phyloP scores from a whole-genome alignment of 2,329 filamentous ascomycete species.

The Alternaria dauci region DNA sequence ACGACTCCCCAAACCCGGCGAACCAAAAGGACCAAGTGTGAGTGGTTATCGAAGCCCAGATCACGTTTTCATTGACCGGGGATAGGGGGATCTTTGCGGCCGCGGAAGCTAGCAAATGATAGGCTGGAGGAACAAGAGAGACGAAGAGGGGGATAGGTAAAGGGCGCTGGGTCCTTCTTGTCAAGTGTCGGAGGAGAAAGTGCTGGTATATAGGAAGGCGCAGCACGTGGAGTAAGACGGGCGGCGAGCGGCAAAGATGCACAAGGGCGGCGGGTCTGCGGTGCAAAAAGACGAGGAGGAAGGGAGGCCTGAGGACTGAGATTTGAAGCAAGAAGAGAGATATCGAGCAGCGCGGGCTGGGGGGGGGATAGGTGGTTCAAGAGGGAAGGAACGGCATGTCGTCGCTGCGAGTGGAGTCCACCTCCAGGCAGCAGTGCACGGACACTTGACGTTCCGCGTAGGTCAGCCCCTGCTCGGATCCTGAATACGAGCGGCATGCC shows the following conservation, averaged over 20 bases:
- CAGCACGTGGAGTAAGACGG: constrained; percentile 42
- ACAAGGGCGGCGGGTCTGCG: constrained; percentile 35
- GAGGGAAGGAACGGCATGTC: constrained; percentile 25
- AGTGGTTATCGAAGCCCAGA: constrained; percentile 29
- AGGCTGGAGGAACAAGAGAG: constrained; percentile 19
- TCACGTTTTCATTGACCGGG: constrained; percentile 40
- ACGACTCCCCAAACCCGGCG: constrained; percentile 36
- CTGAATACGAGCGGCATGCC: constrained; percentile 21
- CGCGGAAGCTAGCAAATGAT: constrained; percentile 15
- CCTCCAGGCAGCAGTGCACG: constrained; percentile 8
- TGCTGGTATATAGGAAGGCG: constrained; percentile 47
- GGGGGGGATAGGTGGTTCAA: constrained; percentile 30
- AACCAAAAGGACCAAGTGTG: constrained; percentile 36
- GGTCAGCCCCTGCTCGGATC: constrained; percentile 18
- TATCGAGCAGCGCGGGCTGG: constrained; percentile 27
- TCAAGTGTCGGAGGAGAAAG: constrained; percentile 29
- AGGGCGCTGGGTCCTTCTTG: constrained; percentile 43
- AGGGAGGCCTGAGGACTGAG: constrained; percentile 42
- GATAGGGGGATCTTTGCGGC: constrained; percentile 16
- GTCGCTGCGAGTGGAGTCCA: constrained; percentile 14
- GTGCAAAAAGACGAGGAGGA: constrained; percentile 29
- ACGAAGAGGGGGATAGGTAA: constrained; percentile 23
- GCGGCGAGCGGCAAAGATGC: constrained; percentile 36
- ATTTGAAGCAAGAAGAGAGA: constrained; percentile 24
- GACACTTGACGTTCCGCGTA: constrained; percentile 3